Conservation (phyloP, 169 alveolate species). For the Miamiensis avidus region DNA sequence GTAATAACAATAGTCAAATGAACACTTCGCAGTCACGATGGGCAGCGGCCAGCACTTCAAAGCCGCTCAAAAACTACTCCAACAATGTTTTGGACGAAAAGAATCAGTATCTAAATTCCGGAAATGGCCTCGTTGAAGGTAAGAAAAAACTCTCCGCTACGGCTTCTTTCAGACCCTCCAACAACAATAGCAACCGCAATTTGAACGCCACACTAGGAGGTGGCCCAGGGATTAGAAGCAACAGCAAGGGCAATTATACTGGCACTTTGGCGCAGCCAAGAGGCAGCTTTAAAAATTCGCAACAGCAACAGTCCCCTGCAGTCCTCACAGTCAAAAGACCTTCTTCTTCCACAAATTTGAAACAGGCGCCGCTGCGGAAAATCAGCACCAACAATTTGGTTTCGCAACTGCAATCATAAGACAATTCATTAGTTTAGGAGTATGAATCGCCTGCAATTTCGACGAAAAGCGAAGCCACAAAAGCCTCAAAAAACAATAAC, state of each 20-base stretch:
- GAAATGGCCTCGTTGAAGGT: too few species aligned
- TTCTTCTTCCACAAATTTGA: too few species aligned
- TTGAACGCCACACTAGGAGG: background rate
- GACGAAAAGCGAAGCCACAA: background rate
- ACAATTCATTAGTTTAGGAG: too few species aligned
- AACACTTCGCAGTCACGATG: background rate
- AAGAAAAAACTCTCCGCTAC: background rate
- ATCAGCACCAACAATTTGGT: too few species aligned
- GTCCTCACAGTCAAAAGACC: too few species aligned
- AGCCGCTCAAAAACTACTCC: background rate
- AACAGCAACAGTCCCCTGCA: too few species aligned
- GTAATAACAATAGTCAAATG: background rate
- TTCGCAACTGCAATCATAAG: too few species aligned
- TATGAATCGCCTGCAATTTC: background rate
- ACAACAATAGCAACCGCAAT: background rate
- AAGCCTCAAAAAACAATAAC: too few species aligned
- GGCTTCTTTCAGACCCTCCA: background rate
- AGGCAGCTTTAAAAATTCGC: too few species aligned
- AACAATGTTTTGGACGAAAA: background rate
- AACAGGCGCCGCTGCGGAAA: too few species aligned
- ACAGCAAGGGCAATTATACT: too few species aligned
- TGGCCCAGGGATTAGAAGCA: background rate
- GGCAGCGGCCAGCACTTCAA: background rate
- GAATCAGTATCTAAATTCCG: background rate
- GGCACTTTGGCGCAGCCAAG: too few species aligned